Conservation (phyloP, 805 yeast genomes). For the Helenozyma baotianmanensis region DNA sequence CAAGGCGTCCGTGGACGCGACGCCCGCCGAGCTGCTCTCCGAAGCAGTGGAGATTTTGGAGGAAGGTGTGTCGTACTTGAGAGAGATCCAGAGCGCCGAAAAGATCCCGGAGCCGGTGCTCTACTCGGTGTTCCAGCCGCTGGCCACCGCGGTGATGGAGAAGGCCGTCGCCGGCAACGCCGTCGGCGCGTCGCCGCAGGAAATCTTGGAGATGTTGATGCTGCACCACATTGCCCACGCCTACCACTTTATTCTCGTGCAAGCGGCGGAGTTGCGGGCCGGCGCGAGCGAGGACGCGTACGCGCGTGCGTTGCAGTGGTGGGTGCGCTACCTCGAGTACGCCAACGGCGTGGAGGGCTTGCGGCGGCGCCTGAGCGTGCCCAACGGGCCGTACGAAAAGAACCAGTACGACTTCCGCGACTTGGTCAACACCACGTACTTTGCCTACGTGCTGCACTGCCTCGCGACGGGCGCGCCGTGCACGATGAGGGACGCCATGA, state of each 20-base stretch:
- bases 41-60: constrained; percentile 36
- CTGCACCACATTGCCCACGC: constrained; percentile 29
- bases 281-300: constrained; percentile 11
- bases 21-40: constrained; percentile 13
- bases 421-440: constrained; percentile 26
- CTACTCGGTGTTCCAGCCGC: constrained; percentile 24
- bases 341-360: constrained; percentile 5
- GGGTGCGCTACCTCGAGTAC: constrained; percentile 33
- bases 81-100: constrained; percentile 34
- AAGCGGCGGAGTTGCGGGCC: constrained; percentile 10
- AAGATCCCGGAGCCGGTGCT: constrained; percentile 23
- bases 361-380: constrained; percentile 4
- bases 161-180: constrained; percentile 14
- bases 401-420: constrained; percentile 13
- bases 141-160: constrained; percentile 19
- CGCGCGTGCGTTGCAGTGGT: constrained; percentile 23
- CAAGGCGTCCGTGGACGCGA: constrained; percentile 18
- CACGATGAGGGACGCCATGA: constrained; percentile 21
- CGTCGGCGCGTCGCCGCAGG: constrained; percentile 11
- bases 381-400: constrained; percentile 8
- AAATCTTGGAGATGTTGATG: constrained; percentile 24
- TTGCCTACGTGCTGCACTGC: constrained; percentile 31
- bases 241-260: constrained; percentile 25
- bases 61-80: constrained; percentile 36
- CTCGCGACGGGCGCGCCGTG: constrained; percentile 19